Base-by-base conservation (phyloP, 176 grass and related monocot genomes). In the Phragmites australis region DNA sequence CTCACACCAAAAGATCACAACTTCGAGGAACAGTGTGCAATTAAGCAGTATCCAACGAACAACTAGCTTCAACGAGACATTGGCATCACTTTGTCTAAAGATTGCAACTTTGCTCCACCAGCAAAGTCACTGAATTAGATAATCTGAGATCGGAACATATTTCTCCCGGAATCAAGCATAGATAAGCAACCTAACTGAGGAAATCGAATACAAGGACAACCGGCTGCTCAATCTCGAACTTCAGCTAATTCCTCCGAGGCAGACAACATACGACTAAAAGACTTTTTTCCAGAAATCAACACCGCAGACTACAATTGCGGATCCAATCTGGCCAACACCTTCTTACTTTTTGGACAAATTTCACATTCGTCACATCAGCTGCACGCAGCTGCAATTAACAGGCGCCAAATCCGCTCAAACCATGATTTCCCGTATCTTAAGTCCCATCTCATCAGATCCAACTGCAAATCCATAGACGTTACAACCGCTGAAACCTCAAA, bases 81-180 rank as follows among this genome's bases (percentile, higher is more conserved):
- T n/a, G 2, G 50, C 42, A 13, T n/a, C 75, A 53, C 6, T 69
- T 50, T 19, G 11, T 58, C 43, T 41, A 65, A 68, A 48, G 7
- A 37, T 50, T 69, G 77, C 59, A 75, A 59, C 63, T 76, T 82
- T 52, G 32, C 32, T 41, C 48, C 63, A 31, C 23, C 39, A 47
- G 1, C 39, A 27, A 73, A 67, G 16, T 47, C 14, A 10, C 61
- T 43, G 44, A 67, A 77, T 29, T 25, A 88, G 21, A 68, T 19
- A 68, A 6, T 5, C 21, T 23, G 19, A 32, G 6, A 58, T n/a
- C 6, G 2, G 56, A 49, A 52, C 13, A 60, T 9, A 78, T 17
- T 76, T 68, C 41, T 49, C 30, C 13, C 9, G 0, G 18, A 74
- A 61, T 25, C 44, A 59, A 80, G 56, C 43, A 40, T 3, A 31